phyloP scores from a whole-genome alignment of 768 basidiomycete species.

The Suillus decipiens region DNA sequence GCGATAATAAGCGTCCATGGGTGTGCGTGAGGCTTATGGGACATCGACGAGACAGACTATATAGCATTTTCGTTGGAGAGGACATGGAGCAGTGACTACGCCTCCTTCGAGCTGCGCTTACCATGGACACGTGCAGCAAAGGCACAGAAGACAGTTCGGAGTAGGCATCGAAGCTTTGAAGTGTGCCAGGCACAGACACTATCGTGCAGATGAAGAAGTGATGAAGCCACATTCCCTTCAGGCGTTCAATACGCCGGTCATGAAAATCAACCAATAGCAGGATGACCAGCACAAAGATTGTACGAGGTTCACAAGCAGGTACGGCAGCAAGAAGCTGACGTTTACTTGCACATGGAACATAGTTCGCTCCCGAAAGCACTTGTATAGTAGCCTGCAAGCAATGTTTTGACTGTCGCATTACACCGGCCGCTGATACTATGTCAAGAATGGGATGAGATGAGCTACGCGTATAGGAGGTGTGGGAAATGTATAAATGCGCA shows the following conservation, averaged over 20 bases:
- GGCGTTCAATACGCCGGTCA: constrained; percentile 1
- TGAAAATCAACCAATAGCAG: constrained; percentile 4
- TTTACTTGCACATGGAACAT: background rate
- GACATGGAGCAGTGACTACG: background rate
- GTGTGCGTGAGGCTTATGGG: background rate
- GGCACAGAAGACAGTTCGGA: constrained; percentile 1
- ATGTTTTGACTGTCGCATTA: background rate
- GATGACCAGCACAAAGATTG: background rate
- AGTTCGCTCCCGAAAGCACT: background rate
- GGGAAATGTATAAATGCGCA: background rate
- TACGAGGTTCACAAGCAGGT: background rate
- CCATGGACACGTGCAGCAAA: constrained; percentile 5
- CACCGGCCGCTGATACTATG: background rate
- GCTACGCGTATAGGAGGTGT: background rate
- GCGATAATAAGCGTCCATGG: background rate
- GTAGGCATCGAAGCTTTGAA: constrained; percentile 3
- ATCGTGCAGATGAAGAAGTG: background rate
- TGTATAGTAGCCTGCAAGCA: background rate
- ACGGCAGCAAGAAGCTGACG: background rate
- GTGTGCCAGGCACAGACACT: background rate
- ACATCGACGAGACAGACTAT: background rate
- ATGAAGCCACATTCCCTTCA: background rate
- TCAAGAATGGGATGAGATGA: background rate
- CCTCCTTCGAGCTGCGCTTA: background rate
- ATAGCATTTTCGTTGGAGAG: background rate